Evolutionary conservation across 371 early-diverging fungal species (phyloP).

Genomic region (Coemansia sp.): DNA sequence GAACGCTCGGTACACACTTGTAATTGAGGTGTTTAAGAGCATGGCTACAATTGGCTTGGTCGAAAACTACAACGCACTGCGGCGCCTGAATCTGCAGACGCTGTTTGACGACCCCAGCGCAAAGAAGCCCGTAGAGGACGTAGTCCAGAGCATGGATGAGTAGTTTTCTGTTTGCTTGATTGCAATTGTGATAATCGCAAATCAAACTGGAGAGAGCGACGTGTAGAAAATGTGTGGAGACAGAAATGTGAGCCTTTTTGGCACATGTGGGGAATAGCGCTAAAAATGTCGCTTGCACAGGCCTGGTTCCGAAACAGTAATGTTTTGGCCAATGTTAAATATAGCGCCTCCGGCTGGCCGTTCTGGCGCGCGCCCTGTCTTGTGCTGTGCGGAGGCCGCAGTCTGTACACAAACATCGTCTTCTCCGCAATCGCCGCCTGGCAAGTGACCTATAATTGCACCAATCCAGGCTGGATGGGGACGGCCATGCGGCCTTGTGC

Average conservation of each 20-base stretch:
- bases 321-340: not conserved
- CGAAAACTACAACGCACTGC: slow-evolving; percentile 47
- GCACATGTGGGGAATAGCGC: not conserved
- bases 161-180: not conserved
- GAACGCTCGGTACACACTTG: slow-evolving; percentile 50
- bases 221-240: not conserved
- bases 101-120: slow-evolving; percentile 39
- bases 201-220: not conserved
- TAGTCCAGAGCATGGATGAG: not conserved
- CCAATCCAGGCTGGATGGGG: too few relatives aligned
- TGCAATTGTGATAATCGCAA: not conserved
- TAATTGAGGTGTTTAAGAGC: slow-evolving; percentile 54
- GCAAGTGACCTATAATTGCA: not conserved
- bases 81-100: slow-evolving; percentile 45
- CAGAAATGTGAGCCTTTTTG: not conserved
- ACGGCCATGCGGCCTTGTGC: not conserved
- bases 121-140: not conserved
- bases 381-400: not conserved
- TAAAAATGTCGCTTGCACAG: not conserved
- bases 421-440: not conserved
- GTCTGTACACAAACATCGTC: not conserved
- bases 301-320: not conserved
- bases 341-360: not conserved
- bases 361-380: not conserved
- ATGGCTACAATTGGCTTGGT: slow-evolving; percentile 51